Percentiles rank a stretch among this genome's conserved stretches.
These are phyloP conservation scores for Globisporangium megalacanthum DNA, from an alignment of 352 stramenopile species.

Conservation along the genomic window DNA sequence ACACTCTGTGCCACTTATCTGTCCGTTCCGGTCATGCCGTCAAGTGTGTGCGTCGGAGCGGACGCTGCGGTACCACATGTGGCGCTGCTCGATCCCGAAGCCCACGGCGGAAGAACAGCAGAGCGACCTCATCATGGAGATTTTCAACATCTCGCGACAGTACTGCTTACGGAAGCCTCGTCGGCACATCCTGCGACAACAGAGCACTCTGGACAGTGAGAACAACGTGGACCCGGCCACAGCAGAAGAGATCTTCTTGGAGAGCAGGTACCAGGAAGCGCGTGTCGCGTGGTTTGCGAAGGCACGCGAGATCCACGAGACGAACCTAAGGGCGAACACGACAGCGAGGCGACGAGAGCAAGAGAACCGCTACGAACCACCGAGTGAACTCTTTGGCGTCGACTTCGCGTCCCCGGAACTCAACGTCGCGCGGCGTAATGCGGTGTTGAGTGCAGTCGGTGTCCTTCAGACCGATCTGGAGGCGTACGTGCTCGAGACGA, in stretches of 20 bases:
- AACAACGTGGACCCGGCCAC: conserved; percentile 5
- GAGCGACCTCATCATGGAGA: conserved; percentile 66
- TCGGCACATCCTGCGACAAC: conserved; percentile 30
- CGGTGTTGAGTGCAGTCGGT: conserved; percentile 37
- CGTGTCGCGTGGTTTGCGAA: conserved; percentile 33
- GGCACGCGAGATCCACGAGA: conserved; percentile 33
- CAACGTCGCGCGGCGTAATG: conserved; percentile 58
- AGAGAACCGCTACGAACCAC: conserved; percentile 39
- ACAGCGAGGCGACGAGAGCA: conserved; percentile 19
- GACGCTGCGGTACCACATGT: conserved; percentile 74
- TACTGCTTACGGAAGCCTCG: conserved; percentile 71
- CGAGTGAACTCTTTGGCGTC: conserved; percentile 39
- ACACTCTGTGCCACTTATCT: conserved; percentile 64
- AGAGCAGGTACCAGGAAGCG: conserved; percentile 58
- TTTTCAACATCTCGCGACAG: conserved; percentile 65
- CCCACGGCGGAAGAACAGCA: conserved; percentile 47
- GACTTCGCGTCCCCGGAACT: conserved; percentile 61
- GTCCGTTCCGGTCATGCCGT: conserved; percentile 57
- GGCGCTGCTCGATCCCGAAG: conserved; percentile 52
- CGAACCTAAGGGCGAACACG: conserved; percentile 26
- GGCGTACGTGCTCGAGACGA: conserved; percentile 53
- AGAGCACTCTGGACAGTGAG: conserved; percentile 14
- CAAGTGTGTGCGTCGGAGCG: conserved; percentile 66
- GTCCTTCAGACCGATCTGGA: conserved; percentile 53
- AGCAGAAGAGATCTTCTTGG: conserved; percentile 56